Conservation (phyloP, 2,329 filamentous ascomycete genomes). For the Ramichloridium luteum region DNA sequence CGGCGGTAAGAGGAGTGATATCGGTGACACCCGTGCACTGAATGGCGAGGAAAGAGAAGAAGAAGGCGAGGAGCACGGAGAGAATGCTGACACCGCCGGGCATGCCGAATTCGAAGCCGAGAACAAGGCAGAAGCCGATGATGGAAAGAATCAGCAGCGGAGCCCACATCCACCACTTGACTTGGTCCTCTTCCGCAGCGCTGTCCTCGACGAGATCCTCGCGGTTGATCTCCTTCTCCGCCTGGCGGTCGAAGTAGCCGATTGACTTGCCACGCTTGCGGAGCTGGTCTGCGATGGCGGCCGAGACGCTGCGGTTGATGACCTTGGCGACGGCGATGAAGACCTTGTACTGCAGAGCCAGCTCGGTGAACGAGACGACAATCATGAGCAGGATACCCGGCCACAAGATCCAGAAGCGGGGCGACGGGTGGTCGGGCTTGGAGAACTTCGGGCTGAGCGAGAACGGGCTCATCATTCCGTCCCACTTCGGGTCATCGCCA, state of each 20-base stretch:
- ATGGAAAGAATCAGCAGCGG: constrained; percentile 36
- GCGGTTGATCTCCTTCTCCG: constrained; percentile 25
- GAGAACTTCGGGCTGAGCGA: constrained; percentile 26
- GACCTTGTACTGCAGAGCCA: constrained; percentile 24
- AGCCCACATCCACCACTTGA: constrained; percentile 43
- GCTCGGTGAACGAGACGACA: constrained; percentile 36
- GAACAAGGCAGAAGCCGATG: constrained; percentile 36
- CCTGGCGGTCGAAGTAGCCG: constrained; percentile 29
- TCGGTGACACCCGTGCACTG: constrained; percentile 44
- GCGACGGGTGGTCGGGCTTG: constrained; percentile 34
- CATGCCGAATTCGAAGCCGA: constrained; percentile 25
- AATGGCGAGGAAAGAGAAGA: constrained; percentile 50
- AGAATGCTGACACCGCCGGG: constrained; percentile 45
- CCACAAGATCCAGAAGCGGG: constrained; percentile 43
- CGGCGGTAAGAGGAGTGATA: constrained; percentile 52
- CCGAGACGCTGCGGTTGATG: constrained; percentile 35
- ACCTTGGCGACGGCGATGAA: constrained; percentile 38
- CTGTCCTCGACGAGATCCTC: constrained; percentile 39
- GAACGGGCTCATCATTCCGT: constrained; percentile 28
- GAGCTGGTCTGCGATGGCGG: constrained; percentile 30
- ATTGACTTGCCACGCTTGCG: constrained; percentile 31
- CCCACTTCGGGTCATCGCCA: constrained; percentile 28
- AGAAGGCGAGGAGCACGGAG: constrained; percentile 44
- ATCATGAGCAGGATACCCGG: constrained; percentile 41
- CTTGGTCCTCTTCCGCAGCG: constrained; percentile 35